Evolutionary conservation across 2,329 filamentous ascomycete species (phyloP), one percentile per base, ranked within the genome.

Genomic region (Phyllachora maydis): DNA sequence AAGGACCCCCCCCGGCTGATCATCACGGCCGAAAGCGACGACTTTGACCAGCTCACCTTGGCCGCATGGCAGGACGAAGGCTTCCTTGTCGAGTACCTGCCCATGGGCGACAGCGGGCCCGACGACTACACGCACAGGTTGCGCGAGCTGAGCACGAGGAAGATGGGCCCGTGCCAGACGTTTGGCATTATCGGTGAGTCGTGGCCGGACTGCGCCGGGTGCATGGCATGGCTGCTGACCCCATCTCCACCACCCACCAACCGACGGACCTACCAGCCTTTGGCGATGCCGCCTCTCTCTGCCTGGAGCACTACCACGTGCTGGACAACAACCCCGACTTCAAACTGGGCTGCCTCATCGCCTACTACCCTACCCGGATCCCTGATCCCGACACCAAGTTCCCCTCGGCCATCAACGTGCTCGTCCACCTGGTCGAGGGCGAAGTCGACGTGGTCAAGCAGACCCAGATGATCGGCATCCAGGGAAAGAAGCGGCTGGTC

Each of bases 231-330:
- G n/a, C n/a, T n/a, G n/a, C n/a, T n/a, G n/a, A 7, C 15, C 14
- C 16, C 7, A 7, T 5, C 3, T n/a, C 8, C 18, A 8, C 4
- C 5, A 9, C 9, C n/a, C 7, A 18, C n/a, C 16, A 18, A 16
- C 18, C 31, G 14, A 29, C 19, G n/a, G 5, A 2, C 14, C 12
- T 1, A 10, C 9, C 12, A 51, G 52, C 52, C 4, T 56, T 43
- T 17, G 53, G 53, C 2, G 47, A 54, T 12, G 53, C 53, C 0
- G 53, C 53, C 4, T 41, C 45, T 4, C 22, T 40, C 15, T 56
- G 52, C 22, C 40, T 56, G 1, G 48, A 56, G 35, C 45, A 53
- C 30, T 56, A 50, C 29, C 52, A 56, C 31, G 28, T 51, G 8
- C 28, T 52, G 8, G 51, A 53, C 25, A 49, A 56, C 25, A 56